A percentile compares a stretch with the other conserved stretches of the same genome.
phyloP scores from a whole-genome alignment of 208 protist genomes.

The Leishmania mexicana region DNA sequence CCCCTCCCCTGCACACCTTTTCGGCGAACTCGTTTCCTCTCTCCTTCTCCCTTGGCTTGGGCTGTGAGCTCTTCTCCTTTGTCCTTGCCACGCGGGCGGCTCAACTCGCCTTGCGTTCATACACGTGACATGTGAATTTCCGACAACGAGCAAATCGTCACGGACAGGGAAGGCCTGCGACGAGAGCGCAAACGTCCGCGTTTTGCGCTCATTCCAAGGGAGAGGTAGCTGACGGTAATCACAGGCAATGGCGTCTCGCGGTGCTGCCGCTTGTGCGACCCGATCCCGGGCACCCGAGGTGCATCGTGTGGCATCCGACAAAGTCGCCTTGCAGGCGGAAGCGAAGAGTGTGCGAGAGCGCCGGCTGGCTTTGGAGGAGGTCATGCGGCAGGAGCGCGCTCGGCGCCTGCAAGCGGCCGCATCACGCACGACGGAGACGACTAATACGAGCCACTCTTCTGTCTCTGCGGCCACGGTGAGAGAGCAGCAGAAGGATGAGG shows the following conservation, averaged over 20 bases:
- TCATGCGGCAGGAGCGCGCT: slow-evolving; percentile 31
- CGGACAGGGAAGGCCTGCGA: background rate
- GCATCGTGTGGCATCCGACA: background rate
- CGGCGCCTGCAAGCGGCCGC: slow-evolving; percentile 23
- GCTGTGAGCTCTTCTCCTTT: background rate
- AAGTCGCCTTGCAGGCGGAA: background rate
- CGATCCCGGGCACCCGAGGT: background rate
- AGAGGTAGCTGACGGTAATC: background rate
- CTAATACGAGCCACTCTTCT: background rate
- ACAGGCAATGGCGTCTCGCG: slow-evolving; percentile 13
- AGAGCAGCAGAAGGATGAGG: background rate
- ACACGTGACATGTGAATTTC: background rate
- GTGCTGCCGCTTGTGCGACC: background rate
- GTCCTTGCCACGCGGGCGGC: too few species aligned
- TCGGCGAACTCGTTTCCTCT: background rate
- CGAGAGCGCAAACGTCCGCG: background rate
- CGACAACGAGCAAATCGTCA: too few species aligned
- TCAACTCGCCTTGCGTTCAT: background rate
- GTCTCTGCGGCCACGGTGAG: background rate
- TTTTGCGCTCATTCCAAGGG: background rate
- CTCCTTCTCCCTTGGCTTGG: background rate
- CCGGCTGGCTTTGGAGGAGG: slow-evolving; percentile 20
- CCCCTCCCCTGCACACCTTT: background rate
- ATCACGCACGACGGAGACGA: background rate
- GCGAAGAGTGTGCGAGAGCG: slow-evolving; percentile 22